Conservation (phyloP, 257 asterid genomes). For the Solanum virginianum region DNA sequence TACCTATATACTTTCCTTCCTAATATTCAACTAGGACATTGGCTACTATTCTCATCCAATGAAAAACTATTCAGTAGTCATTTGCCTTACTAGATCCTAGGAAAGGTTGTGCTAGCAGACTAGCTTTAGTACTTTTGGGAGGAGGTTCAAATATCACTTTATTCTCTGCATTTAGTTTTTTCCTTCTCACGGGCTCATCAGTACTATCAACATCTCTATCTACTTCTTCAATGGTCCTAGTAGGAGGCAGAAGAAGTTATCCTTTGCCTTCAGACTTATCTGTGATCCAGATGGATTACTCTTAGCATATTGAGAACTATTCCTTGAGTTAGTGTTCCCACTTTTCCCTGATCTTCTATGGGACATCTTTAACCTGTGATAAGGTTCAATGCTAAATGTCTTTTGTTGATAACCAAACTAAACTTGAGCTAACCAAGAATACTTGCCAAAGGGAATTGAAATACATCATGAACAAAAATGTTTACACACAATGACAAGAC, state of each 20-base stretch:
- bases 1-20: slow-evolving; percentile 21
- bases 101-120: not conserved
- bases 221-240: slow-evolving; percentile 1
- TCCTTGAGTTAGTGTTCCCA: not conserved
- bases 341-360: slow-evolving; percentile 20
- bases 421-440: not conserved
- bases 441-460: not conserved
- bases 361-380: slow-evolving; percentile 40
- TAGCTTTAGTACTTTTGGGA: not conserved
- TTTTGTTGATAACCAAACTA: not conserved
- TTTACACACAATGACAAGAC: not conserved
- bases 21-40: slow-evolving; percentile 22
- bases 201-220: not conserved
- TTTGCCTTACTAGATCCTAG: not conserved
- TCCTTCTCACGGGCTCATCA: not conserved
- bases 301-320: slow-evolving; percentile 7
- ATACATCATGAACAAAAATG: not conserved
- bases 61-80: slow-evolving; percentile 42
- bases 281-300: not conserved
- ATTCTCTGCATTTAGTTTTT: not conserved
- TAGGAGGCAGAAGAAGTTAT: not conserved
- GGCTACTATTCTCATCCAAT: slow-evolving; percentile 47
- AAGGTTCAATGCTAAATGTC: not conserved
- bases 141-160: not conserved
- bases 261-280: not conserved